Conservation (phyloP, 2,329 filamentous ascomycete genomes). For the Huntiella omanensis region DNA sequence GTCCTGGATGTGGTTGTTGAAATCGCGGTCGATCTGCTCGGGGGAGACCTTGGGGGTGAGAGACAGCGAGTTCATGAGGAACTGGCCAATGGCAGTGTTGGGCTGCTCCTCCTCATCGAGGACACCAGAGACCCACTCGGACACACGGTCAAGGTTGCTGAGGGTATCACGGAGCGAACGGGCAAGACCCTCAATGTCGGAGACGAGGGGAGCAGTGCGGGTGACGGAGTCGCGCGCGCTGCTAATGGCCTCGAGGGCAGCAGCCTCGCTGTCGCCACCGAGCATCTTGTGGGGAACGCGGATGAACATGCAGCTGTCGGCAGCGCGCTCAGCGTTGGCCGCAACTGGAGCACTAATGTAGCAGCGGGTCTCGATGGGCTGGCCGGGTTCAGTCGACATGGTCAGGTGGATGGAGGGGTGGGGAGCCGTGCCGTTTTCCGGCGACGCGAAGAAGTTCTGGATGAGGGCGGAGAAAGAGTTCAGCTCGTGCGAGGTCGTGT, state of each 20-base stretch:
- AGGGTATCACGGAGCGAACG: constrained; percentile 73
- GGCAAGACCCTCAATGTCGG: constrained; percentile 80
- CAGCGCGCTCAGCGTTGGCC: constrained; percentile 82
- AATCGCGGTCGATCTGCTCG: constrained; percentile 83
- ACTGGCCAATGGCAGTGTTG: constrained; percentile 82
- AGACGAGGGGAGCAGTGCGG: constrained; percentile 52
- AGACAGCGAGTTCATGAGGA: constrained; percentile 81
- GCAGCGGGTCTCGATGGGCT: constrained; percentile 74
- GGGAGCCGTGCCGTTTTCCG: constrained; percentile 91
- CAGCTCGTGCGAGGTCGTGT: constrained; percentile 88
- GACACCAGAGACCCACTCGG: constrained; percentile 80
- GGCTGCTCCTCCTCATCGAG: constrained; percentile 84
- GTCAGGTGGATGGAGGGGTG: constrained; percentile 96
- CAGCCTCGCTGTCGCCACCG: constrained; percentile 55
- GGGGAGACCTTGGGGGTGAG: constrained; percentile 88
- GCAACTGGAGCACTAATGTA: constrained; percentile 94
- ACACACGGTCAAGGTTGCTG: constrained; percentile 75
- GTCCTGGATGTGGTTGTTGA: constrained; percentile 99
- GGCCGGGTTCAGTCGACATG: constrained; percentile 72
- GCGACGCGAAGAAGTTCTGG: constrained; percentile 97
- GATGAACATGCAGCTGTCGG: constrained; percentile 93
- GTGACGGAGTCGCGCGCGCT: constrained; percentile 63
- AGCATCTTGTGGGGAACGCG: constrained; percentile 89
- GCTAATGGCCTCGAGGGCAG: constrained; percentile 61
- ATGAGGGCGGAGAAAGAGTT: constrained; percentile 98